A percentile compares a stretch with the other conserved stretches of the same genome.
These are phyloP conservation scores for Aegilops sharonensis DNA, from an alignment of 176 grass and related monocot genomes.

Conservation along the genomic window DNA sequence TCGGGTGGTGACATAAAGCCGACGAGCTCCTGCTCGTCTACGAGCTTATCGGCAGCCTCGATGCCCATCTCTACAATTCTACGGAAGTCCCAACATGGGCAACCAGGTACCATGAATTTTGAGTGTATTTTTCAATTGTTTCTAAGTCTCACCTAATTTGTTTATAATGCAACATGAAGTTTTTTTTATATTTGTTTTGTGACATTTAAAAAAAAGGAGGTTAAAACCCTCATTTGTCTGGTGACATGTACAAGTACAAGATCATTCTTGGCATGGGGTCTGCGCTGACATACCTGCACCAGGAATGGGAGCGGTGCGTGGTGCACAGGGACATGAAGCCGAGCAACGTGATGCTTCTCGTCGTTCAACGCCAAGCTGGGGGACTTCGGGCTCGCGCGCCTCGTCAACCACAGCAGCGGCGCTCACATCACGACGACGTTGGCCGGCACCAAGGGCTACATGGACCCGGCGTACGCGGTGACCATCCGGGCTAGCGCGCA, in stretches of 20 bases:
- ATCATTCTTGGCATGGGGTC: not conserved
- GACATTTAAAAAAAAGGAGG: too few species aligned
- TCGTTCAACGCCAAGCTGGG: constrained; percentile 3
- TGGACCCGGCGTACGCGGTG: not conserved
- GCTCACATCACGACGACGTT: not conserved
- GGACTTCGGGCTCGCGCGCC: not conserved
- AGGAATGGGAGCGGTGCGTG: constrained; percentile 4
- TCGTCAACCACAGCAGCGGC: not conserved
- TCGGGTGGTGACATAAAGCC: not conserved
- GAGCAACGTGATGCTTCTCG: not conserved
- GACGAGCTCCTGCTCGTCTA: not conserved
- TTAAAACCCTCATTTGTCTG: too few species aligned
- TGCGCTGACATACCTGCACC: not conserved
- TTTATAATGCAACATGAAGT: too few species aligned
- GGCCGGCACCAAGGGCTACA: not conserved
- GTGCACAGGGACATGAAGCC: constrained; percentile 21
- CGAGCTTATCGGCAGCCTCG: not conserved
- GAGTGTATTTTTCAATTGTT: not conserved
- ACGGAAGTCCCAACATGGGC: not conserved
- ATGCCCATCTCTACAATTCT: not conserved
- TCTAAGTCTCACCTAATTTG: too few species aligned
- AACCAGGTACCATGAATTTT: not conserved
- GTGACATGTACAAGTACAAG: not conserved
- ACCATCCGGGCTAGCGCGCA: not conserved
- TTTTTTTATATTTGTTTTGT: not conserved